Evolutionary conservation across 495 filamentous ascomycete genomes (phyloP).

Genomic region (Daldinia childiae): DNA sequence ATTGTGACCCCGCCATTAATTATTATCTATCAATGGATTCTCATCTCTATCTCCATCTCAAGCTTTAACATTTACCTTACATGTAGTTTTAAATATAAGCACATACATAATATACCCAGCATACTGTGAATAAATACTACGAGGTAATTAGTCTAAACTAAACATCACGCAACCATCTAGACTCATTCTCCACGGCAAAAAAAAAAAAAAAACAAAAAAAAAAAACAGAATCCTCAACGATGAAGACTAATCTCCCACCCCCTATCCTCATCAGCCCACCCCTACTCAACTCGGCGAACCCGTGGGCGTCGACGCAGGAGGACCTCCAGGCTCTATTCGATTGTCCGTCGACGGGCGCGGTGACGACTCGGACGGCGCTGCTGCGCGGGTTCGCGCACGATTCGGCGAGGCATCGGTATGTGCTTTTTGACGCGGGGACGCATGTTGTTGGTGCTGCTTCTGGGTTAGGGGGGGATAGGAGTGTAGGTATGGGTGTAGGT

Average conservation of each 20-base stretch:
- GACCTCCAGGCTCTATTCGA: constrained; percentile 66
- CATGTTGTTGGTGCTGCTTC: constrained; percentile 11
- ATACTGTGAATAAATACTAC: background rate
- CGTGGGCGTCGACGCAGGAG: constrained; percentile 70
- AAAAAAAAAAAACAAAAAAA: no score
- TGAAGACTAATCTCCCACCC: constrained; percentile 31
- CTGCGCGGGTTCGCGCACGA: constrained; percentile 68
- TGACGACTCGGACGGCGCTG: constrained; percentile 73
- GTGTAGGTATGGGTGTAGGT: constrained; percentile 5
- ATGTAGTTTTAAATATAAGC: no score
- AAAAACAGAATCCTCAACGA: no score
- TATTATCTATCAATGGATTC: background rate
- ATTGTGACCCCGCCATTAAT: constrained; percentile 17
- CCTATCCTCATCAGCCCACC: constrained; percentile 65
- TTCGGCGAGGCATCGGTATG: constrained; percentile 67
- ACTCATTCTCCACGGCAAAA: no score
- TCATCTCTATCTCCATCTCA: background rate
- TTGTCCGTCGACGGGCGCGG: constrained; percentile 69
- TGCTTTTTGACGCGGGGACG: constrained; percentile 68
- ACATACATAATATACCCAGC: background rate
- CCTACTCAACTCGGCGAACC: constrained; percentile 74
- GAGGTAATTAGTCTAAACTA: background rate
- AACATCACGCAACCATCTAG: background rate
- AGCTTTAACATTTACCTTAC: no score
- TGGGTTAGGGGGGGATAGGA: background rate